phyloP scores from a whole-genome alignment of 2,329 filamentous ascomycete genomes.

The Cladosporium sp. region DNA sequence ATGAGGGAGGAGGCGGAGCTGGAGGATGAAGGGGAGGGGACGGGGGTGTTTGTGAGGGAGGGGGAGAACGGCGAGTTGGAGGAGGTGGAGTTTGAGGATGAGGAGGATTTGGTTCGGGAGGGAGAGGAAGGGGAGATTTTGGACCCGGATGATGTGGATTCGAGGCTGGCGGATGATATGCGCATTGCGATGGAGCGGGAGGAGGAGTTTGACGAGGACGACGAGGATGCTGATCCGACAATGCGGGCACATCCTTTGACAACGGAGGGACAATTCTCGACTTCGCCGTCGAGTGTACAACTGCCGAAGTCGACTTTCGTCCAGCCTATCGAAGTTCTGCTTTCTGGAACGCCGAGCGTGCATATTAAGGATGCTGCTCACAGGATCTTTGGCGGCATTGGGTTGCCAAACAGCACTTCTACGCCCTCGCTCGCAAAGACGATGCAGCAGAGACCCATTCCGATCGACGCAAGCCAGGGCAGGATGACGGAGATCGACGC shows the following conservation, averaged over 20 bases:
- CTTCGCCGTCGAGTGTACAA: slow-evolving; percentile 71
- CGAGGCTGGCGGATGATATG: slow-evolving; percentile 31
- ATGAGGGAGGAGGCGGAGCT: slow-evolving; percentile 49
- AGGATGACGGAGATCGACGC: slow-evolving; percentile 75
- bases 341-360: slow-evolving; percentile 64
- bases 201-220: slow-evolving; percentile 29
- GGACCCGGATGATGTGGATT: slow-evolving; percentile 51
- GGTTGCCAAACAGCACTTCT: slow-evolving; percentile 74
- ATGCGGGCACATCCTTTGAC: slow-evolving; percentile 74
- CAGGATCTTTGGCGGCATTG: slow-evolving; percentile 72
- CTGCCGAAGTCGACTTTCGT: slow-evolving; percentile 71
- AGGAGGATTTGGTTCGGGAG: slow-evolving; percentile 35
- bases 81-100: slow-evolving; percentile 57
- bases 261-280: slow-evolving; percentile 70
- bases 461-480: slow-evolving; percentile 63
- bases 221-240: slow-evolving; percentile 37
- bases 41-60: slow-evolving; percentile 55
- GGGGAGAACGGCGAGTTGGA: slow-evolving; percentile 61
- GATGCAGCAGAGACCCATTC: slow-evolving; percentile 65
- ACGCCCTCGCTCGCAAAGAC: slow-evolving; percentile 62
- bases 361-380: slow-evolving; percentile 76
- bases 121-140: slow-evolving; percentile 47
- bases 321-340: slow-evolving; percentile 67
- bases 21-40: slow-evolving; percentile 48
- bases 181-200: slow-evolving; percentile 25